Evolutionary conservation across 495 filamentous ascomycete genomes (phyloP), one percentile per base, ranked within the genome.

Genomic region (Halenospora varia): DNA sequence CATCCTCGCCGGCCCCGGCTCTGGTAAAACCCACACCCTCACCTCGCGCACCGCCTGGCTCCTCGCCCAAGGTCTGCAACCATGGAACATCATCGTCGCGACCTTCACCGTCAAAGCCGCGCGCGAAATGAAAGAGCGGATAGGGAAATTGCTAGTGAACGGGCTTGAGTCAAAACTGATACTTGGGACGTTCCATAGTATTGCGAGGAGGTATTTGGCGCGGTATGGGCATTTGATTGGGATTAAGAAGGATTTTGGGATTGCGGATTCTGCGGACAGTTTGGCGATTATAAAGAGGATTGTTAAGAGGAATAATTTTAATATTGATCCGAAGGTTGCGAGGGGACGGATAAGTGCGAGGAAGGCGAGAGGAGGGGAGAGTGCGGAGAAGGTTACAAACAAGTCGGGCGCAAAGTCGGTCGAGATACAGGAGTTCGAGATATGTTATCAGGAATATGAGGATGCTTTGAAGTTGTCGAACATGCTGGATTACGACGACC

Each of bases 21-120:
- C 79, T 35, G 95, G 95, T 23, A 99, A 99, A 73, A 99, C 95
- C 10, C 93, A 97, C 73, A 97, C 95, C 2, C 80, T 99, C 35
- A 97, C 93, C 0, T 88, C 95, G 39, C 86, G 95, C 55, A 91
- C 96, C 53, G 95, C 93, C 55, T 96, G 95, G 77, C 82, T 97
- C n/a, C 82, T 99, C 49, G 79, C 83, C n/a, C 74, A 88, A 60
- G 82, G 85, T 25, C 84, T 90, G 64, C 83, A 83, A 42, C 92
- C 95, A 62, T 87, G 90, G 76, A 94, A 97, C 77, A 83, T 99
- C 67, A 86, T 99, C 45, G 95, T 96, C 55, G 93, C 93, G 58
- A 99, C 95, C 0, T 99, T 99, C 68, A 99, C 95, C 2, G 89
- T 96, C 68, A 99, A 97, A 70, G 94, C 94, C 2, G 89, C 94